Conservation (phyloP, 1,139 yeast genomes). For the Kodamaea arcana region DNA sequence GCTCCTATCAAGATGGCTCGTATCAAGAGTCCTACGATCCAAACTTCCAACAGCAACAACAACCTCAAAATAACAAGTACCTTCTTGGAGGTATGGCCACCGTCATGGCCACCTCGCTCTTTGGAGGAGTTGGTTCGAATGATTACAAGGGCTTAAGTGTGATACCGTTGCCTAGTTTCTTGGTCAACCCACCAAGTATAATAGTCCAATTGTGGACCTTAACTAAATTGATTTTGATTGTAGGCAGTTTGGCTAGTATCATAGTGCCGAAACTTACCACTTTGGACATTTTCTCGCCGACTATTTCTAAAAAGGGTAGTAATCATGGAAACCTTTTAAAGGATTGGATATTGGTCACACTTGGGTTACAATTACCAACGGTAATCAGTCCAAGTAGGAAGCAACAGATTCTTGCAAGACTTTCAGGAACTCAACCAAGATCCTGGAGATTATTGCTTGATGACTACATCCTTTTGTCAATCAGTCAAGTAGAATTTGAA, state of each 20-base stretch:
- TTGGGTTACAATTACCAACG: constrained; percentile 31
- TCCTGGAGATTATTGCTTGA: constrained; percentile 16
- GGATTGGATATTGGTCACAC: constrained; percentile 24
- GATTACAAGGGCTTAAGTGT: constrained; percentile 41
- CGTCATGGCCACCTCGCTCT: constrained; percentile 46
- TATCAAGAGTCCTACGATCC: too few species aligned
- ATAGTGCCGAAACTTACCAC: constrained; percentile 22
- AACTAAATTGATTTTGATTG: constrained; percentile 22
- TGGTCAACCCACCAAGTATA: constrained; percentile 23
- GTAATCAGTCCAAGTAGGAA: constrained; percentile 16
- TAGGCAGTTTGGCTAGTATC: constrained; percentile 24
- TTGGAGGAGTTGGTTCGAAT: constrained; percentile 19
- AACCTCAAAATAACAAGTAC: constrained; percentile 19
- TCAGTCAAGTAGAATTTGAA: constrained; percentile 36
- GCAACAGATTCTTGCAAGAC: constrained; percentile 17
- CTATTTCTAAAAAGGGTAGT: constrained; percentile 1
- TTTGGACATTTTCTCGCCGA: constrained; percentile 1
- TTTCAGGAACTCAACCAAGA: constrained; percentile 18
- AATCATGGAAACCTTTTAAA: constrained; percentile 7
- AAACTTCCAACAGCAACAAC: constrained; percentile 1
- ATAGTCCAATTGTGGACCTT: constrained; percentile 25
- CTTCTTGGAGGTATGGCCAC: constrained; percentile 57
- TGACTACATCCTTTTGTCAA: constrained; percentile 28
- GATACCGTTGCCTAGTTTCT: constrained; percentile 28
- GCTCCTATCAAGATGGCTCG: neutral